phyloP scores from a whole-genome alignment of 768 basidiomycete genomes.

The Udeniomyces megalosporus region DNA sequence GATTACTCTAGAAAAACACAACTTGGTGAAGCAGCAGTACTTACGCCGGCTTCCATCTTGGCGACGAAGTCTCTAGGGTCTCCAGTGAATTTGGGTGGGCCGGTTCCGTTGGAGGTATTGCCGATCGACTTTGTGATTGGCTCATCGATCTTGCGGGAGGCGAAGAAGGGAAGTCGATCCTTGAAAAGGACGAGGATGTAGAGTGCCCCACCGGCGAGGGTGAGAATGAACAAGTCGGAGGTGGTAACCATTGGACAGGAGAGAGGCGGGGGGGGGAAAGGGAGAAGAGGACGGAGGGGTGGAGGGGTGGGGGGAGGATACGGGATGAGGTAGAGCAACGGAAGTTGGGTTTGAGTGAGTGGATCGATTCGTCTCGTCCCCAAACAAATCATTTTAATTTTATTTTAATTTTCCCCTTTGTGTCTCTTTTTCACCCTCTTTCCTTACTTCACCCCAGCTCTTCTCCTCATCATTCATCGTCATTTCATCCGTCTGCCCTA shows the following conservation, averaged over 20 bases:
- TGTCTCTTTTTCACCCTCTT: no score
- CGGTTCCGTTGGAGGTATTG: constrained; percentile 32
- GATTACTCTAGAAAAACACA: neutral
- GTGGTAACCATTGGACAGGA: constrained; percentile 14
- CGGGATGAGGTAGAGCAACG: no score
- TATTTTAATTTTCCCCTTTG: no score
- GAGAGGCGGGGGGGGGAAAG: neutral
- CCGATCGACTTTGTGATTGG: constrained; percentile 37
- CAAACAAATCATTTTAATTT: no score
- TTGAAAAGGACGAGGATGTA: constrained; percentile 69
- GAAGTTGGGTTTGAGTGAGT: no score
- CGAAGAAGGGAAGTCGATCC: constrained; percentile 30
- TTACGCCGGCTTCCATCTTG: constrained; percentile 84
- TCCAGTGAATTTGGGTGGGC: constrained; percentile 35
- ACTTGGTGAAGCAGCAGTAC: constrained; percentile 25
- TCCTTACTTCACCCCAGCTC: no score
- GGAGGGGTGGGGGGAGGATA: neutral
- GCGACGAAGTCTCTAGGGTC: constrained; percentile 88
- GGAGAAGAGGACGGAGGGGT: neutral
- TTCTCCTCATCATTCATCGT: no score
- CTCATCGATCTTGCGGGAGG: neutral
- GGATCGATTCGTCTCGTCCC: no score
- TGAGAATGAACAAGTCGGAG: constrained; percentile 57
- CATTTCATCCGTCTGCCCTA: no score
- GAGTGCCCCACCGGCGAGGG: constrained; percentile 49